phyloP scores from a whole-genome alignment of 75 land plant species.

The Sequoia sempervirens region DNA sequence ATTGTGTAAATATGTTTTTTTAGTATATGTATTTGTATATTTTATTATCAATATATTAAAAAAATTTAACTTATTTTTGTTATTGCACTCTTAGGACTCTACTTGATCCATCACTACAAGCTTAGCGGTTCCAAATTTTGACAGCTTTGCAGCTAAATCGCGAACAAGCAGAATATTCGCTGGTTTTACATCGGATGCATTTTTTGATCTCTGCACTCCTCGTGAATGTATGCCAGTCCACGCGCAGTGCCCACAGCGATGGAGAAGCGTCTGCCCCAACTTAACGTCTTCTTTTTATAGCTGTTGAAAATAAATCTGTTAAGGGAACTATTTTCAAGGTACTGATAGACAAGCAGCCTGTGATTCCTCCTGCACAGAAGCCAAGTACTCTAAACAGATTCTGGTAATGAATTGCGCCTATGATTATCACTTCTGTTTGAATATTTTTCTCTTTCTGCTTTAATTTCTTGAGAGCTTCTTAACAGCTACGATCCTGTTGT shows the following conservation, averaged over 20 bases:
- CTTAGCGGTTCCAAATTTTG: constrained; percentile 47
- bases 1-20: too few relatives aligned
- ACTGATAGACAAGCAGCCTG: constrained; percentile 35
- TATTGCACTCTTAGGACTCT: too few relatives aligned
- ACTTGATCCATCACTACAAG: constrained; percentile 6
- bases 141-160: constrained; percentile 26
- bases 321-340: constrained; percentile 22
- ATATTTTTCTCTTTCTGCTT: constrained; percentile 24
- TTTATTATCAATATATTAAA: too few relatives aligned
- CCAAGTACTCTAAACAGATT: constrained; percentile 11
- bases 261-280: constrained; percentile 30
- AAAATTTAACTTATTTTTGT: too few relatives aligned
- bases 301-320: constrained; percentile 8
- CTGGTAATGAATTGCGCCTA: constrained; percentile 17
- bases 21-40: too few relatives aligned
- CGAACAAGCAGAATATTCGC: constrained; percentile 28
- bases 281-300: constrained; percentile 11
- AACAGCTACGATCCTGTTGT: constrained; percentile 28
- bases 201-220: constrained; percentile 45
- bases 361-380: constrained; percentile 32
- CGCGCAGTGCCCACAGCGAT: constrained; percentile 51
- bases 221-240: constrained; percentile 61
- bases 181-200: constrained; percentile 68
- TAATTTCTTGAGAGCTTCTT: constrained; percentile 47
- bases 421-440: constrained; percentile 20